Conservation (phyloP, 1,284 basidiomycete genomes). For the Inonotus hispidus region DNA sequence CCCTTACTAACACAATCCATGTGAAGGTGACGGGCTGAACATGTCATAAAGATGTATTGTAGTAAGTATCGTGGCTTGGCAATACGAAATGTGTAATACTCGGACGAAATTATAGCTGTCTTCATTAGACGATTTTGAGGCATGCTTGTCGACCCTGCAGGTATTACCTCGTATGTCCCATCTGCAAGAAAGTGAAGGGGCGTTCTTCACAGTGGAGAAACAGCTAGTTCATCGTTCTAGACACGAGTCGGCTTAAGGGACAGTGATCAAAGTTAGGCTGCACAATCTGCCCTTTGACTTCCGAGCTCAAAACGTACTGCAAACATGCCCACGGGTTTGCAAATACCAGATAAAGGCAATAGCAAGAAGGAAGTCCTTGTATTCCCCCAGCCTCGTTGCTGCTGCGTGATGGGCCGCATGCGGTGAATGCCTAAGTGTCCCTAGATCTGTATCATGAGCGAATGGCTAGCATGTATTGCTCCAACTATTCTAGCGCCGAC, state of each 20-base stretch:
- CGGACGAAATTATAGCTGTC: too few species aligned
- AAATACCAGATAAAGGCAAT: neutral
- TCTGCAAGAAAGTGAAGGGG: too few species aligned
- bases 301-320: neutral
- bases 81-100: too few species aligned
- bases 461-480: too few species aligned
- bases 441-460: neutral
- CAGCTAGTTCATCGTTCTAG: too few species aligned
- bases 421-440: neutral
- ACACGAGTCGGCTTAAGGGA: too few species aligned
- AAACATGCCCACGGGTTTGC: neutral
- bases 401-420: neutral
- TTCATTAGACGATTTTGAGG: too few species aligned
- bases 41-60: neutral
- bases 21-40: neutral
- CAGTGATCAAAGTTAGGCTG: neutral
- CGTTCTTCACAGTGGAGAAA: too few species aligned
- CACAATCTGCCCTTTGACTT: neutral
- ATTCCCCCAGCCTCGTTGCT: neutral
- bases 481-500: too few species aligned
- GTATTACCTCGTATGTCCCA: too few species aligned
- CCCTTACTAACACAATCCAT: neutral
- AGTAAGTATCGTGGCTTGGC: neutral
- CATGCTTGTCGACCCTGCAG: too few species aligned
- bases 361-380: neutral